Conservation (phyloP, 2,329 filamentous ascomycete genomes). For the Clonostachys sp. region DNA sequence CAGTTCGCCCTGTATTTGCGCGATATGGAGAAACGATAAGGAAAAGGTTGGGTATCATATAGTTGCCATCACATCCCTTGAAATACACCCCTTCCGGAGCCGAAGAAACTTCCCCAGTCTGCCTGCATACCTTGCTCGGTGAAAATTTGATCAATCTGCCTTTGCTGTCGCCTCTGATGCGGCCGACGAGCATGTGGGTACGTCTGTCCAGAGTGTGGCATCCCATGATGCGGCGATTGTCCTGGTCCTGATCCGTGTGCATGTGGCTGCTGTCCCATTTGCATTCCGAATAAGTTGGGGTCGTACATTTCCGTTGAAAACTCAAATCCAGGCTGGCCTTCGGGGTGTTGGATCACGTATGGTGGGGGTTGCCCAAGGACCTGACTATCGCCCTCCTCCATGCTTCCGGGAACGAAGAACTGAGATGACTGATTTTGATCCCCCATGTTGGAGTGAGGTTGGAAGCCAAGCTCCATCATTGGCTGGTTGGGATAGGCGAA, state of each 20-base stretch:
- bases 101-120: constrained; percentile 42
- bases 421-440: constrained; percentile 27
- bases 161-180: constrained; percentile 20
- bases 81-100: constrained; percentile 34
- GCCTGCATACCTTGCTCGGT: constrained; percentile 37
- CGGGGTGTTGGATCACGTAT: constrained; percentile 57
- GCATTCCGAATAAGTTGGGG: constrained; percentile 35
- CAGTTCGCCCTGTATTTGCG: not conserved
- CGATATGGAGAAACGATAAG: not conserved
- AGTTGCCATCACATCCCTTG: constrained; percentile 32
- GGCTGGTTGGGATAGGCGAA: constrained; percentile 77
- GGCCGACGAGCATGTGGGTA: not conserved
- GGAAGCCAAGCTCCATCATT: constrained; percentile 54
- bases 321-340: constrained; percentile 32
- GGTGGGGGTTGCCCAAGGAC: constrained; percentile 67
- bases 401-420: constrained; percentile 47
- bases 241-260: constrained; percentile 15
- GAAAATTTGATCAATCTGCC: constrained; percentile 45
- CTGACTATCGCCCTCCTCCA: constrained; percentile 69
- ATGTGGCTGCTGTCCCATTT: constrained; percentile 10
- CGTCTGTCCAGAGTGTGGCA: not conserved
- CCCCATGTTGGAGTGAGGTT: constrained; percentile 21
- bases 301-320: constrained; percentile 38
- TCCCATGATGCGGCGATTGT: constrained; percentile 7
- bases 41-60: constrained; percentile 30